Evolutionary conservation across 768 basidiomycete species (phyloP), one percentile per base, ranked within the genome.

Genomic region (Omphalotus guepiniiformis): DNA sequence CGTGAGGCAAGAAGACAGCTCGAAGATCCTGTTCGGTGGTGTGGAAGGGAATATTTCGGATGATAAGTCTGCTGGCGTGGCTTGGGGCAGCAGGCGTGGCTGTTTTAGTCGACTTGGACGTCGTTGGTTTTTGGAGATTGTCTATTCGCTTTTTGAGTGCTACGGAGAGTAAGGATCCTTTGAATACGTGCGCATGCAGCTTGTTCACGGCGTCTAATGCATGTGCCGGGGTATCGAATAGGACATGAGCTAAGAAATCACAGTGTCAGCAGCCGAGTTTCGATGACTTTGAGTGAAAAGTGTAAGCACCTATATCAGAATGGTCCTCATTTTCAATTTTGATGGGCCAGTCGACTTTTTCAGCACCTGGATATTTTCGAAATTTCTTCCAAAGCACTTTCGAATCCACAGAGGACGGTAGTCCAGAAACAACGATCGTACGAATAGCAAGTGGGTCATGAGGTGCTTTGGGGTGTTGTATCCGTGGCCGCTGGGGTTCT

Each of bases 141-240:
- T 93, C 88, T 6, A 90, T 67, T 13, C 89, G 80, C 59, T 92
- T 92, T 74, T 95, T 93, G 40, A 95, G 75, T 6, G 86, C 82
- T 12, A 86, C 89, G 2, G 88, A 91, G n/a, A 97, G 78, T 4
- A 93, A 69, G 7, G 75, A 72, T 32, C 93, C 92, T 61, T 95
- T 94, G 78, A 87, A 95, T 23, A 93, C 86, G 60, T 94, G 92
- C 1, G 90, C 91, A 60, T 98, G 92, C 1, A 98, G 77, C 63
- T 88, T 91, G 45, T 64, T 69, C 30, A 88, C 80, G 2, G 91
- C 87, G 8, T 82, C 78, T 30, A 75, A 71, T 0, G 94, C 93
- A 22, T 76, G 64, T 5, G 72, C 70, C 1, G 91, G 82, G 0
- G 78, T 82, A 2, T 74, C 63, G 63, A 93, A 94, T 4, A 93